phyloP scores from a whole-genome alignment of 2,329 filamentous ascomycete genomes.

The Mycosphaerelloides madeirae region DNA sequence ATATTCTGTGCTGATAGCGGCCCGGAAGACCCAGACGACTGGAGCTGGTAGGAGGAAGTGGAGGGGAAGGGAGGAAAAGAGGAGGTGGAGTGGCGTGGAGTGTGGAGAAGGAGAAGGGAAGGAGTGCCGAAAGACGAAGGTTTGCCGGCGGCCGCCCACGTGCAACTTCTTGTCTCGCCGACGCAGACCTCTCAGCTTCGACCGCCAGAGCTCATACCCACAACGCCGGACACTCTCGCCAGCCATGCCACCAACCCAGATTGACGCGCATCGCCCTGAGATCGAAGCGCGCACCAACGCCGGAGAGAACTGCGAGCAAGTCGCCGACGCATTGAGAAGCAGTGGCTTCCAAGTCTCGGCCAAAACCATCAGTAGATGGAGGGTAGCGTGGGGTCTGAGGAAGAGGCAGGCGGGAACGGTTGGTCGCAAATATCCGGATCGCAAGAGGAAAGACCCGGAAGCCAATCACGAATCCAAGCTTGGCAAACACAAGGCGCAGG shows the following conservation, averaged over 20 bases:
- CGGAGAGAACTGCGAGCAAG: conserved; percentile 24
- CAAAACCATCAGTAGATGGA: conserved; percentile 22
- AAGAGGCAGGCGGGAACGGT: conserved; percentile 17
- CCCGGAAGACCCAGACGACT: too few relatives aligned
- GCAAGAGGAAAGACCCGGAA: conserved; percentile 4
- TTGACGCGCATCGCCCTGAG: conserved; percentile 17
- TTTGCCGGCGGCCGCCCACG: too few relatives aligned
- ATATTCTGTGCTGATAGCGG: too few relatives aligned
- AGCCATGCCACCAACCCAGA: neutral
- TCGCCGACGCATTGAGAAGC: conserved; percentile 17
- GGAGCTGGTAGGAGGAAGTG: too few relatives aligned
- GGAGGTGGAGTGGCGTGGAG: too few relatives aligned
- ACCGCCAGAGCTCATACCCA: too few relatives aligned
- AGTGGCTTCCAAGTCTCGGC: conserved; percentile 18
- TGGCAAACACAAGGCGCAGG: conserved; percentile 12
- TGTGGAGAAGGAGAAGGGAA: too few relatives aligned
- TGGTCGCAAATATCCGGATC: conserved; percentile 12
- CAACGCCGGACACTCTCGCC: too few relatives aligned
- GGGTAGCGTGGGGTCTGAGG: conserved; percentile 24
- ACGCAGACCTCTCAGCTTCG: too few relatives aligned
- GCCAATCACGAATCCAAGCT: conserved; percentile 1
- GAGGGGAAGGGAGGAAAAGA: too few relatives aligned
- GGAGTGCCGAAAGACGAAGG: too few relatives aligned
- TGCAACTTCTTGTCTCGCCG: too few relatives aligned
- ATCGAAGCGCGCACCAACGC: conserved; percentile 18